Percentiles rank a stretch among this genome's conserved stretches.
These are phyloP conservation scores for Zostera marina DNA, from an alignment of 116 monocot species.

Conservation along the genomic window DNA sequence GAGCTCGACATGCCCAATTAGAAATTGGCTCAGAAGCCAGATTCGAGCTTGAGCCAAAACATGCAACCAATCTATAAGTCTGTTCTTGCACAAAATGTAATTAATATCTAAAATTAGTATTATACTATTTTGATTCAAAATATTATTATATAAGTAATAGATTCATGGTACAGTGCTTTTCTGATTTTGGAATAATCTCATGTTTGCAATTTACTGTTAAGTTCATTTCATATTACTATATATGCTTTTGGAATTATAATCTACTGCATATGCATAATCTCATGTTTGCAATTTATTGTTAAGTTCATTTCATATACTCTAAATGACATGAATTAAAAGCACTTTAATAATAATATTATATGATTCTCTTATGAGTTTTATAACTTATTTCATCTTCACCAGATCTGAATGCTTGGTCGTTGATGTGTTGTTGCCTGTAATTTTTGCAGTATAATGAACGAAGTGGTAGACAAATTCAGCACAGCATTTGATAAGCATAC, in stretches of 20 bases:
- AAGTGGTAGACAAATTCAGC: constrained; percentile 83
- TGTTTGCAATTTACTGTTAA: neutral
- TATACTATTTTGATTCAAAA: too few relatives aligned
- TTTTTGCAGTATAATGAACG: constrained; percentile 47
- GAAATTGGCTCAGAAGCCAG: too few relatives aligned
- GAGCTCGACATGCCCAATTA: too few relatives aligned
- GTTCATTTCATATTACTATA: neutral
- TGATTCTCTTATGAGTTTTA: neutral
- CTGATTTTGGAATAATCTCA: neutral
- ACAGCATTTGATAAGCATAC: constrained; percentile 41
- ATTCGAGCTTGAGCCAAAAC: too few relatives aligned
- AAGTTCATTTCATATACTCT: neutral
- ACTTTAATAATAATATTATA: neutral
- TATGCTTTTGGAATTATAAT: too few relatives aligned
- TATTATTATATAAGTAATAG: too few relatives aligned
- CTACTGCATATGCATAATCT: too few relatives aligned
- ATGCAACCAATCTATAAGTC: too few relatives aligned
- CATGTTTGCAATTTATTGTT: neutral
- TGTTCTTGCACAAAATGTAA: too few relatives aligned
- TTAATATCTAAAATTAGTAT: too few relatives aligned
- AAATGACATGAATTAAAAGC: neutral
- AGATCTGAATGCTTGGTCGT: too few relatives aligned
- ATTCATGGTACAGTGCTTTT: neutral
- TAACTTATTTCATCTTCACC: neutral
- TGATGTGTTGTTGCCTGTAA: neutral